These are phyloP conservation scores for Pichia ethanolica DNA, from an alignment of 805 yeast genomes.

Conservation along the genomic window DNA sequence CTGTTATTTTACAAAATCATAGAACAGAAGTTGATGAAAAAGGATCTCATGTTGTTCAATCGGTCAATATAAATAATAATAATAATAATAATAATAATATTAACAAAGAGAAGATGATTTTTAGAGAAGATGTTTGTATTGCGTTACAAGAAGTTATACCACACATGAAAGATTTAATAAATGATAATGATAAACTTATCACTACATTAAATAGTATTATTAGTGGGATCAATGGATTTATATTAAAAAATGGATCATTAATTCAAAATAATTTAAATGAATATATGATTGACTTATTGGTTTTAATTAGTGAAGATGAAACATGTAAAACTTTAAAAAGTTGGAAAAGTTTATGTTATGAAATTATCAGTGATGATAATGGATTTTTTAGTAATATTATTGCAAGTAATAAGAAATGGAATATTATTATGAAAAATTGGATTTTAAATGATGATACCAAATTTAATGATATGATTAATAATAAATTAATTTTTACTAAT, in stretches of 20 bases:
- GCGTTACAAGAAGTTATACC: conserved; percentile 36
- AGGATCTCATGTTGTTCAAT: neutral
- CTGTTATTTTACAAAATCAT: neutral
- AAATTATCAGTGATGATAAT: conserved; percentile 51
- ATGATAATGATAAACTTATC: conserved; percentile 56
- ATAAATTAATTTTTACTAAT: conserved; percentile 33
- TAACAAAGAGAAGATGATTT: conserved; percentile 16
- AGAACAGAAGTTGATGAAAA: neutral
- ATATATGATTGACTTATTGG: conserved; percentile 36
- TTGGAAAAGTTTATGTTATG: conserved; percentile 63
- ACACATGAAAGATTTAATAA: conserved; percentile 31
- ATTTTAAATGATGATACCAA: conserved; percentile 54
- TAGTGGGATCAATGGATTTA: conserved; percentile 46
- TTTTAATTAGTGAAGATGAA: conserved; percentile 28
- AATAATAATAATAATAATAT: too few species aligned
- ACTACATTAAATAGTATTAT: conserved; percentile 45
- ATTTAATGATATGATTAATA: conserved; percentile 42
- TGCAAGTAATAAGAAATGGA: conserved; percentile 39
- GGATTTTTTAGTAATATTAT: conserved; percentile 38
- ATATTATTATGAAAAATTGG: conserved; percentile 54
- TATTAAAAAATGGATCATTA: conserved; percentile 35
- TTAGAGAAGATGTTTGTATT: conserved; percentile 38
- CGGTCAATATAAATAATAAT: too few species aligned
- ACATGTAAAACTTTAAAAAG: conserved; percentile 34
- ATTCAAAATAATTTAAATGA: conserved; percentile 30